A percentile compares a stretch with the other conserved stretches of the same genome.
These are phyloP conservation scores for Pinus taeda DNA, from an alignment of 75 land plant genomes.

Conservation along the genomic window DNA sequence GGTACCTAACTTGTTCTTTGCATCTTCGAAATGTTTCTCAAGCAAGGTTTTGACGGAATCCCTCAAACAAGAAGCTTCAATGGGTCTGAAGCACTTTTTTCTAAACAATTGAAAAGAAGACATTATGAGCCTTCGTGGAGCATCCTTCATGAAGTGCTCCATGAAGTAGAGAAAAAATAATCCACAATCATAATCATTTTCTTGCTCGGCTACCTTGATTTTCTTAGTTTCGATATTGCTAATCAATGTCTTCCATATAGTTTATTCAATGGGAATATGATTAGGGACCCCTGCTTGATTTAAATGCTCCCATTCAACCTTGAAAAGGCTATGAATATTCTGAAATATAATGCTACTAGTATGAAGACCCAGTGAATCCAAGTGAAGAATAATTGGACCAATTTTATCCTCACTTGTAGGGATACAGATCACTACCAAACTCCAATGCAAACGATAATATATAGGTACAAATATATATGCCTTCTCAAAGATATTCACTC, in stretches of 20 bases:
- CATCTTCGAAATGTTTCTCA: slow-evolving; percentile 42
- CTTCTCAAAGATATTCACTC: no score
- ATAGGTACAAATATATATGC: no score
- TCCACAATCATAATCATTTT: slow-evolving; percentile 93
- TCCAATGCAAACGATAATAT: slow-evolving; percentile 67
- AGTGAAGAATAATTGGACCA: slow-evolving; percentile 77
- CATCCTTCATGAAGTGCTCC: slow-evolving; percentile 75
- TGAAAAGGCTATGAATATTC: slow-evolving; percentile 11
- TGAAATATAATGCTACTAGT: slow-evolving; percentile 38
- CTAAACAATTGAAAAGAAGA: slow-evolving; percentile 69
- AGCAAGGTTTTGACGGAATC: slow-evolving; percentile 36
- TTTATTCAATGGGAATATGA: no score
- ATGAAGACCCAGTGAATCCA: slow-evolving; percentile 79
- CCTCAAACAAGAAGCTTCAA: slow-evolving; percentile 77
- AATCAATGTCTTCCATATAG: no score
- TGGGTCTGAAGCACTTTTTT: slow-evolving; percentile 74
- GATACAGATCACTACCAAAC: slow-evolving; percentile 80
- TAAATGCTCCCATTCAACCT: no score
- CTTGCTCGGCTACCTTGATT: slow-evolving; percentile 82
- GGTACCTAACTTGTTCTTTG: not conserved
- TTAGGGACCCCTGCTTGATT: no score
- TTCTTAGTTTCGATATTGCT: no score
- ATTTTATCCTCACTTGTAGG: slow-evolving; percentile 56
- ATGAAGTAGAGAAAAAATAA: slow-evolving; percentile 89
- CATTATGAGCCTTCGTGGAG: slow-evolving; percentile 53